These are phyloP conservation scores for Prunella vulgaris DNA, from an alignment of 257 asterid genomes.

Conservation along the genomic window DNA sequence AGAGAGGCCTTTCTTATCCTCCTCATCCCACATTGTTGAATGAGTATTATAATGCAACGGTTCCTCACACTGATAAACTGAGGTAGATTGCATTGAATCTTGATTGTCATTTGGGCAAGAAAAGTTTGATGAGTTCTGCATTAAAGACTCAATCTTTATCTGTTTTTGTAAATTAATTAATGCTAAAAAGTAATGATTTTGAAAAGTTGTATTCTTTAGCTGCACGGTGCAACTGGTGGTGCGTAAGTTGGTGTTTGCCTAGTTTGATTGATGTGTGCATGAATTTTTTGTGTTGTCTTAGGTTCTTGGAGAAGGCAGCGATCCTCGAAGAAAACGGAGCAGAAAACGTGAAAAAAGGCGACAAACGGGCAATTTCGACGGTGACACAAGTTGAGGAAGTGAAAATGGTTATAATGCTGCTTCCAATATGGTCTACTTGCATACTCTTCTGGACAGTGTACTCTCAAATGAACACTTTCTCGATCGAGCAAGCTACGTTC, in stretches of 20 bases:
- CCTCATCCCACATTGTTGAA: conserved; percentile 40
- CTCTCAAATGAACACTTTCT: conserved; percentile 87
- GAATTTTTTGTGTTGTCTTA: conserved; percentile 2
- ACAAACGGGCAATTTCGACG: conserved; percentile 34
- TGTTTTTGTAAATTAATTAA: too few species aligned
- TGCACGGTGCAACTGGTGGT: background rate
- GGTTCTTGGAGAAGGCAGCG: conserved; percentile 87
- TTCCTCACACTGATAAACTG: conserved; percentile 49
- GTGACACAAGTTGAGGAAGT: conserved; percentile 81
- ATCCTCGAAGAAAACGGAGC: conserved; percentile 29
- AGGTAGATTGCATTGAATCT: conserved; percentile 33
- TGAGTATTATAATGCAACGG: conserved; percentile 44
- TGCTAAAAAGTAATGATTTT: too few species aligned
- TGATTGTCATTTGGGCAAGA: too few species aligned
- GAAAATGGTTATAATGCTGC: conserved; percentile 67
- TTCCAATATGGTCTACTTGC: conserved; percentile 87
- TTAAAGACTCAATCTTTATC: too few species aligned
- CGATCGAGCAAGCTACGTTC: conserved; percentile 83
- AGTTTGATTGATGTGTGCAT: background rate
- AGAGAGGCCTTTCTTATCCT: conserved; percentile 46
- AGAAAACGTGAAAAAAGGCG: conserved; percentile 4
- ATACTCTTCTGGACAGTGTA: conserved; percentile 87
- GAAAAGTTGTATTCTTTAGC: too few species aligned
- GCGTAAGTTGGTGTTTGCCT: too few species aligned
- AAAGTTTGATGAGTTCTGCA: too few species aligned